Evolutionary conservation across 305 asterid species (phyloP), one percentile per base, ranked within the genome.

Genomic region (Rubia tinctorum): DNA sequence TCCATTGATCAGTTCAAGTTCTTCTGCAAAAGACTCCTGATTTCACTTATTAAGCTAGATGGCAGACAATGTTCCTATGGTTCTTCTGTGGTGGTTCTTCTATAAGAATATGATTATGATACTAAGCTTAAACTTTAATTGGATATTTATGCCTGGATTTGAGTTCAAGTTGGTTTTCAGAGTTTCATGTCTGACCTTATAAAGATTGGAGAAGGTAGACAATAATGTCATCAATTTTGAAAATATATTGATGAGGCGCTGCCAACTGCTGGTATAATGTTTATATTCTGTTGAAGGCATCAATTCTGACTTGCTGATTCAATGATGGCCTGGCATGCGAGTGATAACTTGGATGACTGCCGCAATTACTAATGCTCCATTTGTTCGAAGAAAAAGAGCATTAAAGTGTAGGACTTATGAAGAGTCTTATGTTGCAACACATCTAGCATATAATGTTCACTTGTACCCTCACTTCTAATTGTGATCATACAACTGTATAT

Each of bases 391-490:
- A 8, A 8, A 59, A 59, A 4, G 34, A 59, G 6, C 64, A 20
- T 22, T 59, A 2, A 59, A 59, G 64, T 59, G 34, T 59, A 9
- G 15, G 6, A 23, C 37, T 20, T 10, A 59, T 23, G 37, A 59
- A 11, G 66, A 60, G n/a, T 15, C 37, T 23, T 25, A 10, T 60
- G 37, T 15, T 60, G 25, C 60, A 12, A 4, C 47, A 43, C 10
- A 43, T 47, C 18, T 47, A 47, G 14, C 18, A 47, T 20, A 22
- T 20, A 25, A 30, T 61, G n/a, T 25, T 25, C 40, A 23, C 66
- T 61, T 61, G 34, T 59, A 58, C 39, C 65, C 65, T 59, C 37
- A 59, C 65, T 61, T 61, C 12, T 61, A 23, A 61, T 61, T 61
- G 66, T 14, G 66, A 61, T 2, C 40, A 61, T 14, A 61, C 42